Evolutionary conservation across 2,329 filamentous ascomycete species (phyloP).

Genomic region (Xylariales sp.): DNA sequence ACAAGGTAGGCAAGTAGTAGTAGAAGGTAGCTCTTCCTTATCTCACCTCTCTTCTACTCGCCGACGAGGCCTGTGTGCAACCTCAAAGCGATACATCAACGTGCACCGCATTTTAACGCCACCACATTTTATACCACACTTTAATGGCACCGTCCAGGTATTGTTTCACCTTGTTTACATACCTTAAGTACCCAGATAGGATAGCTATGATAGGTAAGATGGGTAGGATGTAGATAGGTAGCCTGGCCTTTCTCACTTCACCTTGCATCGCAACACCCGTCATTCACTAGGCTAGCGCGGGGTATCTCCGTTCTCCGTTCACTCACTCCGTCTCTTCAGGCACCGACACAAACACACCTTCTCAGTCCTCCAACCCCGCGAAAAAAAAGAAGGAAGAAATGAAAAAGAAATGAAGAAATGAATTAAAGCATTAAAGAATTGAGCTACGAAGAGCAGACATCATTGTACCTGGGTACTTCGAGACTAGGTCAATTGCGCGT

Average conservation of each 20-base stretch:
- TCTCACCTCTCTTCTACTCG: not conserved
- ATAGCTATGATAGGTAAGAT: too few species aligned
- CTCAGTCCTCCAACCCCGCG: not conserved
- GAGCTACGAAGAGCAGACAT: too few species aligned
- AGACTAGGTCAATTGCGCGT: not conserved
- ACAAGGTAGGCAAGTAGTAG: too few species aligned
- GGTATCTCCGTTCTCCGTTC: not conserved
- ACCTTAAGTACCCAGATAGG: too few species aligned
- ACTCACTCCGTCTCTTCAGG: not conserved
- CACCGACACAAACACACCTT: not conserved
- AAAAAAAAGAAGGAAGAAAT: not conserved
- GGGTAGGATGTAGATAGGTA: too few species aligned
- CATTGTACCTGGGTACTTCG: not conserved
- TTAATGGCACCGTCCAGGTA: too few species aligned
- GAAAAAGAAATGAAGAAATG: not conserved
- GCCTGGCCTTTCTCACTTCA: too few species aligned
- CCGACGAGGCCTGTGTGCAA: slow-evolving; percentile 1
- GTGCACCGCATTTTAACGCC: not conserved
- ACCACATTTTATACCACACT: not conserved
- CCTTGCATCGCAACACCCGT: not conserved
- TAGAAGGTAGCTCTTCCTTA: not conserved
- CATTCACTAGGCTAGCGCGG: not conserved
- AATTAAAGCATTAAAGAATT: too few species aligned
- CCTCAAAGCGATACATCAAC: not conserved
- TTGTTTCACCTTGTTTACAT: not conserved